A percentile compares a stretch with the other conserved stretches of the same genome.
These are phyloP conservation scores for Ilyonectria sp. DNA, from an alignment of 2,329 filamentous ascomycete genomes.

Conservation along the genomic window DNA sequence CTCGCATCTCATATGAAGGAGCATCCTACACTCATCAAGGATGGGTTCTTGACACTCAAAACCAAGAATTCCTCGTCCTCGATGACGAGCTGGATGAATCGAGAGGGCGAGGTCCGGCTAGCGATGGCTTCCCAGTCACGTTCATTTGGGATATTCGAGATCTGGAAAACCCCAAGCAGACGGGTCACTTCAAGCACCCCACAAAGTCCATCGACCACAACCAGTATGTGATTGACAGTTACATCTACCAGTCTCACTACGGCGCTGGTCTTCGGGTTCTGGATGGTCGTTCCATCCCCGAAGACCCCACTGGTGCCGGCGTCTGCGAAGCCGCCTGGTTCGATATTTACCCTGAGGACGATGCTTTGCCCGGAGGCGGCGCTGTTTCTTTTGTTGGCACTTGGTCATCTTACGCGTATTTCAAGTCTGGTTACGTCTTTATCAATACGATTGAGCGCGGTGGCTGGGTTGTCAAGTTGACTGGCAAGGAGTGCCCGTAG, in stretches of 20 bases:
- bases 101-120: slow-evolving; percentile 55
- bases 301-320: slow-evolving; percentile 60
- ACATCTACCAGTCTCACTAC: slow-evolving; percentile 66
- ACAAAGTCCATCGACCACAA: slow-evolving; percentile 64
- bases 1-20: slow-evolving; percentile 68
- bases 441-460: slow-evolving; percentile 69
- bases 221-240: slow-evolving; percentile 62
- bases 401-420: slow-evolving; percentile 65
- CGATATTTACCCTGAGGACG: slow-evolving; percentile 67
- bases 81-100: slow-evolving; percentile 70
- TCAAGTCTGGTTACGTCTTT: slow-evolving; percentile 64
- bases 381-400: slow-evolving; percentile 59
- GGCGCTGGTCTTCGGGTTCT: slow-evolving; percentile 62
- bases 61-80: slow-evolving; percentile 63
- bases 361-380: slow-evolving; percentile 56
- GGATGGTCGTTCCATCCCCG: slow-evolving; percentile 54
- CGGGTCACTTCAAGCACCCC: slow-evolving; percentile 59
- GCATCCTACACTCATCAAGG: slow-evolving; percentile 73
- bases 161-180: slow-evolving; percentile 60
- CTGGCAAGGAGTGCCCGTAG: slow-evolving; percentile 29
- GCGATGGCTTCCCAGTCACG: slow-evolving; percentile 62
- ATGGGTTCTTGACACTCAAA: slow-evolving; percentile 63
- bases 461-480: slow-evolving; percentile 61
- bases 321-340: slow-evolving; percentile 66
- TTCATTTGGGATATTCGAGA: slow-evolving; percentile 66